Conservation (phyloP, 1,139 yeast genomes). For the Geotrichum europaeum region DNA sequence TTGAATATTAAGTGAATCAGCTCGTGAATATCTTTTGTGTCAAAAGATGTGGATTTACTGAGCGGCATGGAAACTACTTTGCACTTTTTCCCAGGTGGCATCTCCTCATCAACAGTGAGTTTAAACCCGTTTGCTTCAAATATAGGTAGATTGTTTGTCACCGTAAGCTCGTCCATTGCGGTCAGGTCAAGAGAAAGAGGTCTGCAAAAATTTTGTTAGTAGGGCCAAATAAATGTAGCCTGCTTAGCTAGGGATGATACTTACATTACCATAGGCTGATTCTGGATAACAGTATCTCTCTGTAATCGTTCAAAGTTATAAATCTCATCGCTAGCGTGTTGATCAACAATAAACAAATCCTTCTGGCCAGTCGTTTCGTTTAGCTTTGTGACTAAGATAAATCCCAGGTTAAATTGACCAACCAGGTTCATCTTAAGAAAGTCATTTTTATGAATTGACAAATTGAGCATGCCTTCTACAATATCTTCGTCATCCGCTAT, state of each 20-base stretch:
- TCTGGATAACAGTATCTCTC: constrained; percentile 48
- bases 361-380: constrained; percentile 25
- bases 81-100: constrained; percentile 53
- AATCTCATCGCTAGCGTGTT: constrained; percentile 96
- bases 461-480: constrained; percentile 28
- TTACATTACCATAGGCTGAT: constrained; percentile 59
- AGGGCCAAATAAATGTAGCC: not conserved
- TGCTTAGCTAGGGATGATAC: not conserved
- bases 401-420: constrained; percentile 92
- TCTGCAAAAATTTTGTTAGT: constrained; percentile 2
- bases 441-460: constrained; percentile 32
- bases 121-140: constrained; percentile 75
- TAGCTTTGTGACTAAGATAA: constrained; percentile 59
- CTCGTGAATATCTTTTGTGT: constrained; percentile 63
- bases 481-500: constrained; percentile 49
- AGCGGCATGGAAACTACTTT: constrained; percentile 60
- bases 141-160: constrained; percentile 50
- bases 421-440: constrained; percentile 63
- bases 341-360: constrained; percentile 84
- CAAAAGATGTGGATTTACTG: constrained; percentile 65
- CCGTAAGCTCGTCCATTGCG: constrained; percentile 68
- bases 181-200: constrained; percentile 63
- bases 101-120: constrained; percentile 45
- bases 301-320: constrained; percentile 74
- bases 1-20: constrained; percentile 53